Conservation (phyloP, 371 early-diverging fungal genomes). For the Parasitella parasitica region DNA sequence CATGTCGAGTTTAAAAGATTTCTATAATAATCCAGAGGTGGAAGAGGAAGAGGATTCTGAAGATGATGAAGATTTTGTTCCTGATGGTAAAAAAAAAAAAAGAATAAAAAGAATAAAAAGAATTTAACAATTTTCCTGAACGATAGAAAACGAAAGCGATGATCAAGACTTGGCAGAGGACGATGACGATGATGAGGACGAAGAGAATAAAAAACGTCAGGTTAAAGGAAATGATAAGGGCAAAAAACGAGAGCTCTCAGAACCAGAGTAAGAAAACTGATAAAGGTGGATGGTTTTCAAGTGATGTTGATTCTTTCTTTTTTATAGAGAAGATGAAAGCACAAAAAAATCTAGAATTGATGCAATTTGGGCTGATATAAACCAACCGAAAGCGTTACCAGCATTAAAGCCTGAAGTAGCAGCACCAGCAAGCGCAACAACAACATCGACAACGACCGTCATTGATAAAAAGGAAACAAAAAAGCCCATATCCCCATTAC, state of each 20-base stretch:
- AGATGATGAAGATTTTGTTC: constrained; percentile 27
- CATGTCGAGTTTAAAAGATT: constrained; percentile 18
- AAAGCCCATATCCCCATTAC: not conserved
- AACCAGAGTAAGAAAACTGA: not conserved
- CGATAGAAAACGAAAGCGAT: constrained; percentile 8
- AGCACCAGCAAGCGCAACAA: not conserved
- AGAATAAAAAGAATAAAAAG: too few species aligned
- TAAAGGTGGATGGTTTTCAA: not conserved
- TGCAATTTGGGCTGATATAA: constrained; percentile 52
- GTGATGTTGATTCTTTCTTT: not conserved
- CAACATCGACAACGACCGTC: not conserved
- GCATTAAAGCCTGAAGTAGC: not conserved
- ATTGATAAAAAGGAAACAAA: not conserved
- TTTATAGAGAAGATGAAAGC: not conserved
- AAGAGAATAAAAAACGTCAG: not conserved
- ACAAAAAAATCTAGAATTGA: constrained; percentile 37
- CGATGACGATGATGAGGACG: constrained; percentile 10
- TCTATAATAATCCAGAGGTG: constrained; percentile 12
- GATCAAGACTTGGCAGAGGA: constrained; percentile 2
- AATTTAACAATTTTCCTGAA: not conserved
- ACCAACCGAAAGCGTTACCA: not conserved
- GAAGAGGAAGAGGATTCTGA: constrained; percentile 19
- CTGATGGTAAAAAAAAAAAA: constrained; percentile 25
- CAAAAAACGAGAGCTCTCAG: not conserved
- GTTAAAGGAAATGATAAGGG: not conserved